Conservation (phyloP, 2,329 filamentous ascomycete species). For the Colletotrichum tofieldiae region DNA sequence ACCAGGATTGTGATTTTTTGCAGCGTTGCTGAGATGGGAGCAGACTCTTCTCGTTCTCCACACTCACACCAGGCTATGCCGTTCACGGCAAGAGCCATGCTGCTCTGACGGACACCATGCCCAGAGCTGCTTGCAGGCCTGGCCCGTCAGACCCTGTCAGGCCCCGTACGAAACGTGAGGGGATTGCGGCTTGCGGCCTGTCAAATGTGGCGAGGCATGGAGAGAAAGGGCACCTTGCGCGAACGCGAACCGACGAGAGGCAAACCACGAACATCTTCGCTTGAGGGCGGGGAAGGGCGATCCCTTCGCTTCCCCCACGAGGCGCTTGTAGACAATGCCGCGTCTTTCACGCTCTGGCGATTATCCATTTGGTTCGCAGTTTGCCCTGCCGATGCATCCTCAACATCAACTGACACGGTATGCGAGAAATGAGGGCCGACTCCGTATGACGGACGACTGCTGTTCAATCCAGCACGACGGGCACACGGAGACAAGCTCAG, state of each 20-base stretch:
- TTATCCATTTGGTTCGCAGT: neutral
- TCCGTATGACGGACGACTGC: neutral
- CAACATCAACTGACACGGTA: slow-evolving; percentile 4
- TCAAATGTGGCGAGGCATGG: slow-evolving; percentile 23
- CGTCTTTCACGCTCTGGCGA: slow-evolving; percentile 12
- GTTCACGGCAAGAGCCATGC: slow-evolving; percentile 26
- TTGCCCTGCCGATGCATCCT: neutral
- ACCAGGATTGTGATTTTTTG: slow-evolving; percentile 22
- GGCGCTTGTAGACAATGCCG: slow-evolving; percentile 19
- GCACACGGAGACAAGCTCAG: slow-evolving; percentile 35
- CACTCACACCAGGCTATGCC: slow-evolving; percentile 33
- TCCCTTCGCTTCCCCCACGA: slow-evolving; percentile 19
- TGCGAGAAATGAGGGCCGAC: slow-evolving; percentile 21
- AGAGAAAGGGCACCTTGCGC: slow-evolving; percentile 23
- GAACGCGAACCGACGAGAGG: slow-evolving; percentile 27
- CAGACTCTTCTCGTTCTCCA: slow-evolving; percentile 32
- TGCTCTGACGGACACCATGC: slow-evolving; percentile 26
- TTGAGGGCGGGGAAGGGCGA: slow-evolving; percentile 25
- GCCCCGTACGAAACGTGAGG: slow-evolving; percentile 19
- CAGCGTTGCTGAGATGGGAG: slow-evolving; percentile 28
- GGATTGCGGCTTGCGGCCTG: slow-evolving; percentile 23
- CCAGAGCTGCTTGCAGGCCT: slow-evolving; percentile 11
- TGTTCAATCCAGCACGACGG: slow-evolving; percentile 14
- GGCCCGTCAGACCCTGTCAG: slow-evolving; percentile 17
- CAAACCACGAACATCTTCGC: slow-evolving; percentile 27